Base-by-base conservation (phyloP, 2,329 filamentous ascomycete genomes). In the Ceratocystis destructans region DNA sequence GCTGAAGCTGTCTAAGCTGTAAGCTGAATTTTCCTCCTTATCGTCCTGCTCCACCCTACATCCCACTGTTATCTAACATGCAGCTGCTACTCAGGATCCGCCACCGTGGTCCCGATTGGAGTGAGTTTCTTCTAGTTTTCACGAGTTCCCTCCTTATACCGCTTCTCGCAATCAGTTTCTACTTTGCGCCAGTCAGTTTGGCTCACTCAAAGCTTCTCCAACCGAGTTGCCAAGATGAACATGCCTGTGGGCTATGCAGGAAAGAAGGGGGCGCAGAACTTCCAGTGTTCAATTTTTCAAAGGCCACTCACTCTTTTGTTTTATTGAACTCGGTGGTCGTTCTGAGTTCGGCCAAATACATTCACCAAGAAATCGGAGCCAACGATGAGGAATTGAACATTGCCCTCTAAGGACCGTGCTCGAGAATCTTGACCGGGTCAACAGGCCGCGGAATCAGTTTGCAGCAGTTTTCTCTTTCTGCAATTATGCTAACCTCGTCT, bases 21-120 rank as follows among this genome's bases (percentile, higher is more conserved):
- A 84, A 77, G 89, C 84, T 62, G 65, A 22, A 44, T 57, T 50
- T 41, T 37, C 46, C 62, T 31, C 22, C 20, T 64, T 61, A 44
- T 62, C 62, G 53, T 37, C 25, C 20, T 22, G 22, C 46, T n/a
- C 61, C 41, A 63, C 45, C 7, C 45, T n/a, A 50, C 50, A 41
- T 22, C 44, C 41, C 37, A 44, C 55, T 37, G 37, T 55, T 62
- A 57, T 46, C 61, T 48, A 48, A 68, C 61, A 64, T 46, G n/a
- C 57, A 20, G 44, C 53, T 64, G 62, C 45, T 53, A 25, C 28
- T 50, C 76, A 95, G 90, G 75, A 84, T 96, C 75, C 91, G 95
- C 73, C 94, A 99, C 79, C 87, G 94, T 77, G 94, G 94, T 72
- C 94, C 94, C 73, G 94, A 99, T 81, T 99, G 94, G 94, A 96